Conservation (phyloP, 257 asterid genomes). For the Ocimum tenuiflorum region DNA sequence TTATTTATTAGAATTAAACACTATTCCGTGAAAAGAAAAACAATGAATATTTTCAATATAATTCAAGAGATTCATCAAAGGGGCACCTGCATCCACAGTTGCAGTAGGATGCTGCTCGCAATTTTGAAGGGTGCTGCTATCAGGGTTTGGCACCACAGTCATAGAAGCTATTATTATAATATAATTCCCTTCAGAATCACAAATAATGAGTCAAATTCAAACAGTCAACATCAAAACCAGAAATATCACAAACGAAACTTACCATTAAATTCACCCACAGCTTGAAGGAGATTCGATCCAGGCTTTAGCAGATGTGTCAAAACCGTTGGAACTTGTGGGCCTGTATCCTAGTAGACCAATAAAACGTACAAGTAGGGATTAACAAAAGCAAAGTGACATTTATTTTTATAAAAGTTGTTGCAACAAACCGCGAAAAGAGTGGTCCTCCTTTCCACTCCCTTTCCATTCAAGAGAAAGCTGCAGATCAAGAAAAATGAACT, state of each 20-base stretch:
- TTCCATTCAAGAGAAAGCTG: conserved; percentile 90
- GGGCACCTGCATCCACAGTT: conserved; percentile 65
- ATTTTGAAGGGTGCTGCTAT: conserved; percentile 44
- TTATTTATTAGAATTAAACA: no score
- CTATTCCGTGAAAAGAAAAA: conserved; percentile 8
- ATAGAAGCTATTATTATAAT: conserved; percentile 58
- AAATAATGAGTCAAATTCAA: conserved; percentile 8
- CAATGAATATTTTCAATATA: conserved; percentile 7
- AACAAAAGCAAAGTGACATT: neutral
- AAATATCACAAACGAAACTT: conserved; percentile 3
- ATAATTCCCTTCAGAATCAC: conserved; percentile 60
- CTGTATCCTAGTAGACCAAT: conserved; percentile 52
- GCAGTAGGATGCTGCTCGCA: conserved; percentile 57
- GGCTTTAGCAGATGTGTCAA: conserved; percentile 59
- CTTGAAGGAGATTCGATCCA: conserved; percentile 89
- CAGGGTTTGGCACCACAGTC: conserved; percentile 45
- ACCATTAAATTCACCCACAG: conserved; percentile 87
- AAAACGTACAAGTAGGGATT: neutral
- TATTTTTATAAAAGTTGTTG: neutral
- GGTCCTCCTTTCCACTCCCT: conserved; percentile 63
- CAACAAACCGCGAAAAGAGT: conserved; percentile 47
- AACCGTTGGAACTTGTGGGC: conserved; percentile 72
- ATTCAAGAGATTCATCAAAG: neutral
- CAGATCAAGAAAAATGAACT: conserved; percentile 25
- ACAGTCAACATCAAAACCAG: conserved; percentile 9